Conservation (phyloP, 129 eudicot species). For the Sambucus nigra region DNA sequence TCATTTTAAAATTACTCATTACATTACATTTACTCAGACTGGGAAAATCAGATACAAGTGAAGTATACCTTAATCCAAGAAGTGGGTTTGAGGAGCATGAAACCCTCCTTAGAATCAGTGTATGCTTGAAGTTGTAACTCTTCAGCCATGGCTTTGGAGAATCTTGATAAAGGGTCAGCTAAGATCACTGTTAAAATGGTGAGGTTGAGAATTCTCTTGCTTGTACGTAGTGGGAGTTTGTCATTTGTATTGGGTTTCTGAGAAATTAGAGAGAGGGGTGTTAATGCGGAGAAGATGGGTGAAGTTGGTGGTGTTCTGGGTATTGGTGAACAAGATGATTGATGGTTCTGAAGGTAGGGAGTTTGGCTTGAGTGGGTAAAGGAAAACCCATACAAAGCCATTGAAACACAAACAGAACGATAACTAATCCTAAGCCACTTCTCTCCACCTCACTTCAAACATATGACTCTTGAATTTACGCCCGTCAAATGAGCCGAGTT, state of each 20-base stretch:
- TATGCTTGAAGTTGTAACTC: conserved; percentile 44
- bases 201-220: conserved; percentile 40
- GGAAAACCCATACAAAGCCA: neutral
- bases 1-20: neutral
- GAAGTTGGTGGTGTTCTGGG: neutral
- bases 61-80: conserved; percentile 58
- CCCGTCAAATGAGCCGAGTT: too few relatives aligned
- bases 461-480: too few relatives aligned
- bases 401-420: too few relatives aligned
- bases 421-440: too few relatives aligned
- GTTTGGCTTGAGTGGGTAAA: neutral
- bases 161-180: conserved; percentile 17
- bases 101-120: conserved; percentile 59
- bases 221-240: neutral
- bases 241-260: neutral
- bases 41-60: neutral
- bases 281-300: neutral
- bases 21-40: neutral
- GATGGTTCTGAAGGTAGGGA: neutral
- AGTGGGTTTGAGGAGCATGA: conserved; percentile 67
- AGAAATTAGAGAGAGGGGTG: neutral
- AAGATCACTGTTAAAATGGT: conserved; percentile 25
- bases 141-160: conserved; percentile 18
- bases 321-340: too few relatives aligned
- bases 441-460: too few relatives aligned